Conservation (phyloP, 257 asterid genomes). For the Thymus mandschuricus region DNA sequence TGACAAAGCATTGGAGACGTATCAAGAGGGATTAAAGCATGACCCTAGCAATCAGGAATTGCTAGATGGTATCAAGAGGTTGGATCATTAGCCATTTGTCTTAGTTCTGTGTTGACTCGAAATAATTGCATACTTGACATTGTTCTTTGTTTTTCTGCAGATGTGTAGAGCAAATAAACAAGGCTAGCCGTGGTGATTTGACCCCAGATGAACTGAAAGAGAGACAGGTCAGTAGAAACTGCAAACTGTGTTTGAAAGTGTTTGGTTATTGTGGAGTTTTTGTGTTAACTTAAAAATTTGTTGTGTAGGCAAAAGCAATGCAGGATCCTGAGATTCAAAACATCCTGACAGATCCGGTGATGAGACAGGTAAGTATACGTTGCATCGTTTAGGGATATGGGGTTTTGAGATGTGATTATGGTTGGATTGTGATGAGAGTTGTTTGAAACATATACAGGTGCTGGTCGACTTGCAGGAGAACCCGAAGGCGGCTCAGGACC, state of each 20-base stretch:
- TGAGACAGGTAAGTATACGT: constrained; percentile 72
- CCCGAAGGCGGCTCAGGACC: constrained; percentile 80
- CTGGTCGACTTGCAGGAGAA: constrained; percentile 78
- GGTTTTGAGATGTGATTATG: not conserved
- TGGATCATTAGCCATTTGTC: not conserved
- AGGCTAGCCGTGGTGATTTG: constrained; percentile 90
- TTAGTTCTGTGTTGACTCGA: too few relatives aligned
- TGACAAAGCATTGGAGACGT: constrained; percentile 87
- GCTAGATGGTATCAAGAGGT: constrained; percentile 88
- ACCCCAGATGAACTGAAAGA: constrained; percentile 94
- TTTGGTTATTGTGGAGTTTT: not conserved
- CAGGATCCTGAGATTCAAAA: constrained; percentile 96
- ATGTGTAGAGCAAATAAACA: constrained; percentile 82
- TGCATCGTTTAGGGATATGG: not conserved
- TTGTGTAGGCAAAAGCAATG: constrained; percentile 79
- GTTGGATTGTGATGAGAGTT: not conserved
- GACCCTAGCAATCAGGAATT: constrained; percentile 81
- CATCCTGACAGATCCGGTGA: constrained; percentile 89
- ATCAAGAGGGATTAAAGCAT: constrained; percentile 85
- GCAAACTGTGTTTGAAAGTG: too few relatives aligned
- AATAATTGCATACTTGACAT: too few relatives aligned
- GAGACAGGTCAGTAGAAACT: constrained; percentile 61
- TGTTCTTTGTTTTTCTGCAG: constrained; percentile 40
- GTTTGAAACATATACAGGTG: constrained; percentile 48
- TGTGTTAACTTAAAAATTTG: not conserved